Evolutionary conservation across 331 rosid species (phyloP).

Genomic region (Stylosanthes scabra): DNA sequence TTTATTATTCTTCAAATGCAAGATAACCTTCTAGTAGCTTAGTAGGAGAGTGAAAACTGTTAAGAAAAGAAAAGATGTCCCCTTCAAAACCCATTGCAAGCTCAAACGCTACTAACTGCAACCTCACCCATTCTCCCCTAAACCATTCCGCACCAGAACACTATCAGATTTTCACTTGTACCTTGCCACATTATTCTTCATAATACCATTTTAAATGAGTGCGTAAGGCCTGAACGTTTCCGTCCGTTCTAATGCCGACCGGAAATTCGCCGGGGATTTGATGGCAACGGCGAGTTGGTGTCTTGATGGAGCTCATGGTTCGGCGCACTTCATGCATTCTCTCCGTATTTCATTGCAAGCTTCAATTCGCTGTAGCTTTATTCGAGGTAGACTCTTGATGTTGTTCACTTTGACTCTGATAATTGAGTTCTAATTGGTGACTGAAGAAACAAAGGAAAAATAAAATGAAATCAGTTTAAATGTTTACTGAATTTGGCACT

Average conservation of each 20-base stretch:
- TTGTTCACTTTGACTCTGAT: constrained; percentile 32
- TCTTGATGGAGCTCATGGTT: constrained; percentile 70
- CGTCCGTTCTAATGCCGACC: constrained; percentile 56
- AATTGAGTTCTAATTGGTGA: constrained; percentile 30
- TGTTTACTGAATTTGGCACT: too few relatives aligned
- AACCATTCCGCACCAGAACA: too few relatives aligned
- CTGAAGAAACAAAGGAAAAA: constrained; percentile 29
- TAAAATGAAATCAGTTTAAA: constrained; percentile 27
- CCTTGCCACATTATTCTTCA: too few relatives aligned
- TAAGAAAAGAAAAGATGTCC: too few relatives aligned
- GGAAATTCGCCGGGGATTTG: constrained; percentile 66
- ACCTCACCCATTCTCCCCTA: too few relatives aligned
- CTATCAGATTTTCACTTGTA: too few relatives aligned
- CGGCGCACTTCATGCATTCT: constrained; percentile 53
- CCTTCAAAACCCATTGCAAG: too few relatives aligned
- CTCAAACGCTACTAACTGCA: too few relatives aligned
- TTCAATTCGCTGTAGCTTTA: constrained; percentile 51
- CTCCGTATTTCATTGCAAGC: constrained; percentile 58
- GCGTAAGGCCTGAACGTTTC: constrained; percentile 54
- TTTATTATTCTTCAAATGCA: too few relatives aligned
- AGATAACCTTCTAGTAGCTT: too few relatives aligned
- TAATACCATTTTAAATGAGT: too few relatives aligned
- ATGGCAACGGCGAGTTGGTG: constrained; percentile 63
- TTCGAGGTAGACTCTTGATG: constrained; percentile 63
- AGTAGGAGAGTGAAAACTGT: too few relatives aligned